Evolutionary conservation across 164 flowering plant species (phyloP).

Genomic region (Vitis riparia): DNA sequence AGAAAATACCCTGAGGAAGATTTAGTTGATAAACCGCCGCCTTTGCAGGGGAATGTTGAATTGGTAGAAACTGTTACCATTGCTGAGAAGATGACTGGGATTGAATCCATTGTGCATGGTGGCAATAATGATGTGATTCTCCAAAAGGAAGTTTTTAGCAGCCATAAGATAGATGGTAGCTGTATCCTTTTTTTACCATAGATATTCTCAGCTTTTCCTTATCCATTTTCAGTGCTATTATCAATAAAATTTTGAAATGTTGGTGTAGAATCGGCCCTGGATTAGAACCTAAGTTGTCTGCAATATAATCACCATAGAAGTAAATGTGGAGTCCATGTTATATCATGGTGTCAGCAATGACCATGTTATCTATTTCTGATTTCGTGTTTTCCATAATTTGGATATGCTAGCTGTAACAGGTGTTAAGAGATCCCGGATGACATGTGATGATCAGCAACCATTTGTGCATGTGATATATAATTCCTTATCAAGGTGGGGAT

Average conservation of each 20-base stretch:
- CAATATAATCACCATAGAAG: neutral
- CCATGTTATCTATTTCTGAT: neutral
- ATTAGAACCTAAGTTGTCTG: neutral
- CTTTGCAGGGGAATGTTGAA: slow-evolving; percentile 1
- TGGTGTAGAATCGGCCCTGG: neutral
- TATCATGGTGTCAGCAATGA: neutral
- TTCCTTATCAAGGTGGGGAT: slow-evolving; percentile 8
- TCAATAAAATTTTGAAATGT: neutral
- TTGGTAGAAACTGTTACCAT: neutral
- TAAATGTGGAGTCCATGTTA: no score
- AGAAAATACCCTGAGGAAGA: neutral
- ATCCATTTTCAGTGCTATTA: neutral
- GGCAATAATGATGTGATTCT: neutral
- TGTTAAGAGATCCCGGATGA: slow-evolving; percentile 7
- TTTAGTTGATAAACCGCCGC: neutral
- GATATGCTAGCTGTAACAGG: slow-evolving; percentile 6
- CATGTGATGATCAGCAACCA: slow-evolving; percentile 3
- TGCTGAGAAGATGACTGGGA: neutral
- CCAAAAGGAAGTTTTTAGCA: neutral
- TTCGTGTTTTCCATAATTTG: slow-evolving; percentile 3
- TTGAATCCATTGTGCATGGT: neutral
- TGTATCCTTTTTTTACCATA: slow-evolving; percentile 5
- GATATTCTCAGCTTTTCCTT: neutral
- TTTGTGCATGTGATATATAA: slow-evolving; percentile 10
- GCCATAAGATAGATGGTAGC: neutral